Evolutionary conservation across 345 rosid species (phyloP).

Genomic region (Kernera saxatilis): DNA sequence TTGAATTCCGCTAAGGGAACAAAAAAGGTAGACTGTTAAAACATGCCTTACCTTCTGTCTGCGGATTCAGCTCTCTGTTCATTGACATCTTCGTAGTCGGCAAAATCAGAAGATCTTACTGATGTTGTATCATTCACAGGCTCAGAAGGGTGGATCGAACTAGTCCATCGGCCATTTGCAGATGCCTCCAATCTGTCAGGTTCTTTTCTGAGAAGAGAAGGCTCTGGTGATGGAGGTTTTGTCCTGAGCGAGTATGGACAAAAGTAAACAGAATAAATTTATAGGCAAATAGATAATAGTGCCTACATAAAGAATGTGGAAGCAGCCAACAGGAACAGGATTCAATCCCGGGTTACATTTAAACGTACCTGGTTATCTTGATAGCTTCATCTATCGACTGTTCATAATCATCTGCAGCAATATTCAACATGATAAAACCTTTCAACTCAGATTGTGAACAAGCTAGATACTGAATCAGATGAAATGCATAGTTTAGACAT

Average conservation of each 20-base stretch:
- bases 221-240: conserved; percentile 78
- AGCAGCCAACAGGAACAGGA: not conserved
- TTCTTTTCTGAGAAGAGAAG: conserved; percentile 48
- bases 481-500: not conserved
- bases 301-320: not conserved
- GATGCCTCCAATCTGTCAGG: conserved; percentile 51
- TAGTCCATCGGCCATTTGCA: conserved; percentile 53
- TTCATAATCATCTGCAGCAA: conserved; percentile 87
- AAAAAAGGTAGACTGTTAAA: not conserved
- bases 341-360: not conserved
- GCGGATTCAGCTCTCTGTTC: conserved; percentile 46
- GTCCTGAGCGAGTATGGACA: conserved; percentile 39
- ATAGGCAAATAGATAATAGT: not conserved
- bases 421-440: conserved; percentile 6
- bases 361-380: conserved; percentile 67
- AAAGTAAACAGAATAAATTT: not conserved
- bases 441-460: not conserved
- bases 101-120: conserved; percentile 42
- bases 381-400: conserved; percentile 92
- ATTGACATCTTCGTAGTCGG: conserved; percentile 49
- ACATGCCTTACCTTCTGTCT: conserved; percentile 57
- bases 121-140: conserved; percentile 41
- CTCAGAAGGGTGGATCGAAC: conserved; percentile 40
- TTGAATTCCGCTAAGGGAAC: not conserved
- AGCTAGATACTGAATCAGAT: not conserved